Evolutionary conservation across 2,329 filamentous ascomycete genomes (phyloP).

Genomic region (Dothideomycetes sp.): DNA sequence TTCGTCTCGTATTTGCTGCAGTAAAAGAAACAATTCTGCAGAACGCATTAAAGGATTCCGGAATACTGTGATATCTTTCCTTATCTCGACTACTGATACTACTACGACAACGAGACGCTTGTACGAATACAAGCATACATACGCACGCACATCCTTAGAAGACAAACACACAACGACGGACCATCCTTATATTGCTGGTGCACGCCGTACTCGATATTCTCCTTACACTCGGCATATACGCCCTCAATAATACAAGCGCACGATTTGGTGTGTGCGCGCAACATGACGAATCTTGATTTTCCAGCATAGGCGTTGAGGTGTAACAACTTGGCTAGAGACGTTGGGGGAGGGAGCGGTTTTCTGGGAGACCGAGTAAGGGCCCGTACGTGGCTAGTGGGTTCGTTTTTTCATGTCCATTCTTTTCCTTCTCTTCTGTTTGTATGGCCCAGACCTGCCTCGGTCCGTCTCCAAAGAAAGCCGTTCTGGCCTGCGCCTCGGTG

Average conservation of each 20-base stretch:
- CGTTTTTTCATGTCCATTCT: not conserved
- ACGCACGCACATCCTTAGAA: too few species aligned
- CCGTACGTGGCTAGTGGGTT: constrained; percentile 4
- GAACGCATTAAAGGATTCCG: constrained; percentile 95
- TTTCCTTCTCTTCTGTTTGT: too few species aligned
- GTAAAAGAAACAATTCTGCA: constrained; percentile 98
- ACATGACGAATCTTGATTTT: constrained; percentile 14
- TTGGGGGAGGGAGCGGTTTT: constrained; percentile 6
- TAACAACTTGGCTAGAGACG: constrained; percentile 12
- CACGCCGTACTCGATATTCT: constrained; percentile 5
- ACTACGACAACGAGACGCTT: too few species aligned
- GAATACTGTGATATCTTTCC: constrained; percentile 65
- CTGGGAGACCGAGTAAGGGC: not conserved
- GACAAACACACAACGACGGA: constrained; percentile 6
- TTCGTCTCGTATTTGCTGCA: constrained; percentile 91
- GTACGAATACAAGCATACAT: too few species aligned
- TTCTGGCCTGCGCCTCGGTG: too few species aligned
- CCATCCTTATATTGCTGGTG: constrained; percentile 9
- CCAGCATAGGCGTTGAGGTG: constrained; percentile 15
- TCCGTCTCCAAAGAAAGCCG: not conserved
- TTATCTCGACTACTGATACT: too few species aligned
- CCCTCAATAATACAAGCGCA: constrained; percentile 13
- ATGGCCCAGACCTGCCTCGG: not conserved
- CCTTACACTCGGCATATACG: constrained; percentile 9
- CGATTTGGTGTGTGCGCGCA: constrained; percentile 2